Evolutionary conservation across 352 stramenopile genomes (phyloP), one percentile per base, ranked within the genome.

Genomic region (Pythium monospermum): DNA sequence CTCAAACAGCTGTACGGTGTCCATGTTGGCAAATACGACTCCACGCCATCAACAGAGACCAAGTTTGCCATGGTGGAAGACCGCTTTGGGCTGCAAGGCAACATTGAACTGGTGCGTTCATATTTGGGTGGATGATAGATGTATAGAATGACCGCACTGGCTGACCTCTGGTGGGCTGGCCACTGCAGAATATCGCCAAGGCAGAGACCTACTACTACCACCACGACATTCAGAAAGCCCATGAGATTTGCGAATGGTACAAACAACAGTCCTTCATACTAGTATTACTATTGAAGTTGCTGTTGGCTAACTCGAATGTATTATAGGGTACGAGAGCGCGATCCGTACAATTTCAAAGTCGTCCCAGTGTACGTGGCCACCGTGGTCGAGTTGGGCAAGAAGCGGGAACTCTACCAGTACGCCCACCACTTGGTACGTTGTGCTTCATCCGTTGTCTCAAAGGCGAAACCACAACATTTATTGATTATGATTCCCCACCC

Each of bases 381-480:
- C 0, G 58, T 98, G 2, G 80, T 98, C 2, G 88, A 96, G 44
- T 75, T 98, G 1, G 76, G 82, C 30, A 91, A 94, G 42, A 98
- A 98, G 59, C 85, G 88, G 28, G 79, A 97, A 31, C 68, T 99
- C 23, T 99, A 98, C 50, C 86, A 97, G 48, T 91, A 97, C 32
- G 95, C 95, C 1, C 96, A 99, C 64, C 79, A 97, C 64, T 77
- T 98, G 66, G 94, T 91, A 65, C 32, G 50, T 38, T 8, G 6
- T 10, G 30, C 11, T n/a, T n/a, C n/a, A n/a, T n/a, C n/a, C n/a
- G n/a, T n/a, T n/a, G n/a, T n/a, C n/a, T n/a, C n/a, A n/a, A n/a
- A n/a, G n/a, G n/a, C n/a, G n/a, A n/a, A n/a, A n/a, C n/a, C n/a
- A n/a, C n/a, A n/a, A n/a, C n/a, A n/a, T n/a, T n/a, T n/a, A n/a